Conservation (phyloP, 257 asterid species). For the Solanum dulcamara region DNA sequence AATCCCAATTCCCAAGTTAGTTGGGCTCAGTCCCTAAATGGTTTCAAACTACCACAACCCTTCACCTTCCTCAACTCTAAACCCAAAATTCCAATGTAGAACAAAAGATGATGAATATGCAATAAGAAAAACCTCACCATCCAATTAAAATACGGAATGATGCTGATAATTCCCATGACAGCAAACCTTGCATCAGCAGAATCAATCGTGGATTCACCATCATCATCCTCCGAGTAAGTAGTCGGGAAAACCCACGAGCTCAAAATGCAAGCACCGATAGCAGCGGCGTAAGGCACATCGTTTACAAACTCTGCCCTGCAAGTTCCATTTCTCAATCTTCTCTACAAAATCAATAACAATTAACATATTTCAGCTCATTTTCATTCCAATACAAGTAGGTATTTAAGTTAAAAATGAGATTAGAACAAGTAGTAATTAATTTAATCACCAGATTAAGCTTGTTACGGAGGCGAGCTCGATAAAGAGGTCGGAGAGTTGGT, state of each 20-base stretch:
- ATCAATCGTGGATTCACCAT: constrained; percentile 61
- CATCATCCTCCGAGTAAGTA: constrained; percentile 47
- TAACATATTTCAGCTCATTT: neutral
- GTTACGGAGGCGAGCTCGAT: neutral
- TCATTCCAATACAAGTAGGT: neutral
- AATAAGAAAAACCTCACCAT: constrained; percentile 32
- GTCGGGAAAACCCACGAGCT: constrained; percentile 62
- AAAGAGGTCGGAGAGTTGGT: constrained; percentile 23
- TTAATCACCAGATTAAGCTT: constrained; percentile 5
- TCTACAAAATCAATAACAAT: constrained; percentile 6
- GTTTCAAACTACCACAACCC: neutral
- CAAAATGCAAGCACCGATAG: constrained; percentile 81
- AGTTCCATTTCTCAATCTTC: constrained; percentile 39
- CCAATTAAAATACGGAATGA: constrained; percentile 97
- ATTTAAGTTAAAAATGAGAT: neutral
- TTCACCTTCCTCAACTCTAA: neutral
- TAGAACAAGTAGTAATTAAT: neutral
- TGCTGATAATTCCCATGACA: constrained; percentile 88
- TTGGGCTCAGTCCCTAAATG: neutral
- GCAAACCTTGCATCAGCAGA: constrained; percentile 81
- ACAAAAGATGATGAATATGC: neutral
- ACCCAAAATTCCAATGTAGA: neutral
- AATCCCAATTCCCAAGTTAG: neutral
- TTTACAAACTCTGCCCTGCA: constrained; percentile 72
- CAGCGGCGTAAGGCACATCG: constrained; percentile 67